Evolutionary conservation across 176 grass and related monocot genomes (phyloP), one percentile per base, ranked within the genome.

Genomic region (Pontederia crassipes): DNA sequence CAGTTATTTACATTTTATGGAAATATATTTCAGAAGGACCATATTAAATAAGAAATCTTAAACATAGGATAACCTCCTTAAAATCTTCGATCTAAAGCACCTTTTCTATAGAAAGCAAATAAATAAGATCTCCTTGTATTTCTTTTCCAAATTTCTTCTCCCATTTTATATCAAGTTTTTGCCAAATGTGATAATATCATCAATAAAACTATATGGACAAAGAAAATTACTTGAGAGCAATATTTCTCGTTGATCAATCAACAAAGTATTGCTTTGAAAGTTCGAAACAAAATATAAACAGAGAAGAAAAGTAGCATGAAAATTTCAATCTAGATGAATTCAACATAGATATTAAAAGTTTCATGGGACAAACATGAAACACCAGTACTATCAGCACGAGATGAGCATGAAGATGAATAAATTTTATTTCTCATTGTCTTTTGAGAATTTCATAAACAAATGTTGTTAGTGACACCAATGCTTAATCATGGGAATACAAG

Each of bases 51-150:
- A 12, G 14, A 65, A 26, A 11, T 49, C 16, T 50, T n/a, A 57
- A 64, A 10, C 47, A 61, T 46, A 11, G 40, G 64, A 32, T 14
- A 10, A 11, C 92, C 87, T 91, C 81, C 32, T 61, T 88, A 47
- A 97, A 88, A 83, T 97, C 81, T 79, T 88, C 87, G 57, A 85
- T 88, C 49, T 97, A 84, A 75, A 91, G 73, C 48, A 97, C 66
- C 71, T 81, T 63, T 15, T 97, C 92, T 20, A 91, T 67, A 62
- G 87, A 91, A 69, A 97, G 67, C 54, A 87, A 75, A 58, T 91
- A 91, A 15, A 97, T 26, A 77, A 85, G 74, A 61, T 91, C 79
- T 71, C 78, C 57, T 61, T 85, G 73, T 52, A 84, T 49, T 48
- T 91, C 76, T 84, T 91, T 83, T 20, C 76, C 81, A 62, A 83